A percentile compares a stretch with the other conserved stretches of the same genome.
phyloP scores from a whole-genome alignment of 805 yeast genomes.

The Groenewaldozyma salmanticensis region DNA sequence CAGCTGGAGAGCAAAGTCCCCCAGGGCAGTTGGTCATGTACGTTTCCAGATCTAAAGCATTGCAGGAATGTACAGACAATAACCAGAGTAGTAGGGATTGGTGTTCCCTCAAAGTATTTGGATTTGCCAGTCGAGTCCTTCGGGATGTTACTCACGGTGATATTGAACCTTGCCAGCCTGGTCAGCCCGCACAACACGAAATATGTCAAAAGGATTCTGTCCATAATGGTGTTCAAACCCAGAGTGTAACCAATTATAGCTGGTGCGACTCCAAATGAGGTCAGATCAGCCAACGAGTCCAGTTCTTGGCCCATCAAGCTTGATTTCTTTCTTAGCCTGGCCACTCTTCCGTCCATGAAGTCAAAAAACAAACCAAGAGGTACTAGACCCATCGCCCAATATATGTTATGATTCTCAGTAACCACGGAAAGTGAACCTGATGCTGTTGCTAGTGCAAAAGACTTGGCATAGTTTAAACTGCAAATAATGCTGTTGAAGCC shows the following conservation, averaged over 20 bases:
- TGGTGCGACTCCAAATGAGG: constrained; percentile 93
- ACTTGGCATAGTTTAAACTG: constrained; percentile 61
- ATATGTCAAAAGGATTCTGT: constrained; percentile 62
- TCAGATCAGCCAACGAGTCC: constrained; percentile 90
- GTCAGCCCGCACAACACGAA: constrained; percentile 92
- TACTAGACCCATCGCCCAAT: constrained; percentile 83
- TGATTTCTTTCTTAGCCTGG: constrained; percentile 84
- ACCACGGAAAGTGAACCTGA: too few relatives aligned
- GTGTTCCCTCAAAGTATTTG: constrained; percentile 90
- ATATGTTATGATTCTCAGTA: constrained; percentile 45
- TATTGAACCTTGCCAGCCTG: constrained; percentile 90
- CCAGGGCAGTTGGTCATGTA: constrained; percentile 46
- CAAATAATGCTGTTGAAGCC: constrained; percentile 88
- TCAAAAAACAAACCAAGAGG: constrained; percentile 91
- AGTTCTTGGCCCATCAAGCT: constrained; percentile 95
- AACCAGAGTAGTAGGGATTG: constrained; percentile 79
- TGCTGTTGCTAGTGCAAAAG: background rate
- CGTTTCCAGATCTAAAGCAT: constrained; percentile 43
- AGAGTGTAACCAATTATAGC: constrained; percentile 85
- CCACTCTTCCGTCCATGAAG: constrained; percentile 95
- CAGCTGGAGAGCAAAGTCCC: constrained; percentile 37
- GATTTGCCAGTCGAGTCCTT: constrained; percentile 83
- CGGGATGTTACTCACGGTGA: constrained; percentile 86
- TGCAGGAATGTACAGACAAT: constrained; percentile 67
- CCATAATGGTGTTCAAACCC: constrained; percentile 80